Evolutionary conservation across 2,329 filamentous ascomycete species (phyloP).

Genomic region (Fusarium concolor): DNA sequence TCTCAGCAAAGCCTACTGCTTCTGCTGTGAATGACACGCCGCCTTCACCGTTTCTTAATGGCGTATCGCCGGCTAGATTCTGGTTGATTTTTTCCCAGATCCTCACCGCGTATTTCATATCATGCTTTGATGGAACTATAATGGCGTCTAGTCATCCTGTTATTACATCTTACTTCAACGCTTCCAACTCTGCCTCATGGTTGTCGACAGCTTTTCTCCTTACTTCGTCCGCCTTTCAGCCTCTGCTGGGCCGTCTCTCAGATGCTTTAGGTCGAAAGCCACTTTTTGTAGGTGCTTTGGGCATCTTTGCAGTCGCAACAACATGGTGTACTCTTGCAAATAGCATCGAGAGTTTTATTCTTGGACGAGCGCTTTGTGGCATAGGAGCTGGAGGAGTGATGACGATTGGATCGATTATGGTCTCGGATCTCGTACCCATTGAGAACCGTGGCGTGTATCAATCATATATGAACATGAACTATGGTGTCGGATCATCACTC

Average conservation of each 20-base stretch:
- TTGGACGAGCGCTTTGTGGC: slow-evolving; percentile 77
- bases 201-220: slow-evolving; percentile 82
- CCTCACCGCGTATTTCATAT: slow-evolving; percentile 67
- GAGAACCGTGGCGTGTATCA: slow-evolving; percentile 77
- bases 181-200: slow-evolving; percentile 85
- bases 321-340: slow-evolving; percentile 75
- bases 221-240: slow-evolving; percentile 81
- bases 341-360: slow-evolving; percentile 76
- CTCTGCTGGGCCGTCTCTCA: slow-evolving; percentile 78
- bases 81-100: slow-evolving; percentile 72
- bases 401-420: slow-evolving; percentile 76
- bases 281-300: slow-evolving; percentile 72
- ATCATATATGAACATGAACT: slow-evolving; percentile 75
- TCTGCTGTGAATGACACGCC: slow-evolving; percentile 22
- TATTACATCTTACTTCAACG: slow-evolving; percentile 82
- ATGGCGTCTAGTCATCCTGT: slow-evolving; percentile 86
- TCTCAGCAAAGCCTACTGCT: slow-evolving; percentile 31
- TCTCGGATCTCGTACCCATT: slow-evolving; percentile 79
- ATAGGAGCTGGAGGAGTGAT: slow-evolving; percentile 79
- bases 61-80: slow-evolving; percentile 64
- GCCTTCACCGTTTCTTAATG: slow-evolving; percentile 56
- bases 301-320: slow-evolving; percentile 73
- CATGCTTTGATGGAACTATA: slow-evolving; percentile 80
- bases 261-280: slow-evolving; percentile 78
- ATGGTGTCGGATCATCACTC: slow-evolving; percentile 65